phyloP scores from a whole-genome alignment of 2,329 filamentous ascomycete genomes.

The Microsporum ferrugineum region DNA sequence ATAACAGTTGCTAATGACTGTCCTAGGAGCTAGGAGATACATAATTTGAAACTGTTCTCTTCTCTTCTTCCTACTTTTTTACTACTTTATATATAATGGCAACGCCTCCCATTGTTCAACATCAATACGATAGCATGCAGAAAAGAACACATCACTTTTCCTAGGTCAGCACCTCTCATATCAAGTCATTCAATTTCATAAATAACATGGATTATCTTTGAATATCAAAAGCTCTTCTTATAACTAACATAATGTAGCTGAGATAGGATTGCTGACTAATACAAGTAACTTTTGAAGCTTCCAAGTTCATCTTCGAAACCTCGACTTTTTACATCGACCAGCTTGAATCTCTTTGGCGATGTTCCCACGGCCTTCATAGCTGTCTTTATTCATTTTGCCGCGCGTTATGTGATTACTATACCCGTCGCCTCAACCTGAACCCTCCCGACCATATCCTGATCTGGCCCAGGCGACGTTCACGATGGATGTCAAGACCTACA shows the following conservation, averaged over 20 bases:
- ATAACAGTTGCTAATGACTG: not conserved
- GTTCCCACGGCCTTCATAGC: not conserved
- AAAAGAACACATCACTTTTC: too few relatives aligned
- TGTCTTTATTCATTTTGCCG: not conserved
- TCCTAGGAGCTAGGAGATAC: not conserved
- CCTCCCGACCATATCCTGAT: not conserved
- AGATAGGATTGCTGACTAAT: not conserved
- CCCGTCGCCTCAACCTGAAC: not conserved
- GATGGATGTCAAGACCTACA: slow-evolving; percentile 33
- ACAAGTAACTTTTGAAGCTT: not conserved
- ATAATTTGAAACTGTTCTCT: too few relatives aligned
- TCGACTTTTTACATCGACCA: not conserved
- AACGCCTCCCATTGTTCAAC: not conserved
- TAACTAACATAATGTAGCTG: too few relatives aligned
- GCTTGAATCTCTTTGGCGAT: not conserved
- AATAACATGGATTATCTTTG: too few relatives aligned
- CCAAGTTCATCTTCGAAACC: not conserved
- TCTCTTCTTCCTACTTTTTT: not conserved
- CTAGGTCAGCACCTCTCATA: too few relatives aligned
- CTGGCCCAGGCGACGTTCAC: not conserved
- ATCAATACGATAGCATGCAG: not conserved
- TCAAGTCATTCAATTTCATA: not conserved
- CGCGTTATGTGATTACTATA: not conserved
- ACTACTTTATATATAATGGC: not conserved
- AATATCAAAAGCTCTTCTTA: too few relatives aligned